Percentiles rank a stretch among this genome's conserved stretches.
These are phyloP conservation scores for Lablab purpureus DNA, from an alignment of 306 rosid species.

Conservation along the genomic window DNA sequence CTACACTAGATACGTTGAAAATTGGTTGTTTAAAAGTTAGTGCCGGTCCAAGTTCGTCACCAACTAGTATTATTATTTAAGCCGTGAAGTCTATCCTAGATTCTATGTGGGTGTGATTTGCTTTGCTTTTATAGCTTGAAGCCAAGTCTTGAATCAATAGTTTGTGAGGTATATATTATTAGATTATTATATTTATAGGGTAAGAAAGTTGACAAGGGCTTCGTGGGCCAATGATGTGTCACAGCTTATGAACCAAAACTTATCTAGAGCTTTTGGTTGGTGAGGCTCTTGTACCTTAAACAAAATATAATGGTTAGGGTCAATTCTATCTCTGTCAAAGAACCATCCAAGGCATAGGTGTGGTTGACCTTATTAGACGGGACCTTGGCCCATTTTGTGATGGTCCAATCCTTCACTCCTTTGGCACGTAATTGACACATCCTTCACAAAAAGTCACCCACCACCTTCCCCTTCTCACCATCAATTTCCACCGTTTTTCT, in stretches of 20 bases:
- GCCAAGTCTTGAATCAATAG: conserved; percentile 9
- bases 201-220: conserved; percentile 35
- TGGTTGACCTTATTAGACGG: conserved; percentile 41
- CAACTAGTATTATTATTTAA: background rate
- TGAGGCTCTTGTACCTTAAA: conserved; percentile 36
- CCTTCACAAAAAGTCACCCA: conserved; percentile 4
- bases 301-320: conserved; percentile 8
- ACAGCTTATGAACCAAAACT: conserved; percentile 28
- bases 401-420: conserved; percentile 36
- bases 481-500: background rate
- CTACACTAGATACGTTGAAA: conserved; percentile 11
- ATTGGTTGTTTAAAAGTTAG: conserved; percentile 35
- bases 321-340: conserved; percentile 34
- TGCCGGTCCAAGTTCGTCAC: conserved; percentile 31
- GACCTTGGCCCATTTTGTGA: conserved; percentile 38
- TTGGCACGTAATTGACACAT: conserved; percentile 19
- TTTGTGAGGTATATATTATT: background rate
- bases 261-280: conserved; percentile 33
- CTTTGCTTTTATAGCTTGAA: conserved; percentile 29
- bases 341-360: conserved; percentile 4
- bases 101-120: background rate
- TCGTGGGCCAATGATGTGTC: conserved; percentile 38
- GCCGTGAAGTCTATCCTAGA: conserved; percentile 21
- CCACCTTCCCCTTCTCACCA: background rate
- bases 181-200: background rate